These are phyloP conservation scores for Blastocystis sp. DNA, from an alignment of 352 stramenopile genomes.

Conservation along the genomic window DNA sequence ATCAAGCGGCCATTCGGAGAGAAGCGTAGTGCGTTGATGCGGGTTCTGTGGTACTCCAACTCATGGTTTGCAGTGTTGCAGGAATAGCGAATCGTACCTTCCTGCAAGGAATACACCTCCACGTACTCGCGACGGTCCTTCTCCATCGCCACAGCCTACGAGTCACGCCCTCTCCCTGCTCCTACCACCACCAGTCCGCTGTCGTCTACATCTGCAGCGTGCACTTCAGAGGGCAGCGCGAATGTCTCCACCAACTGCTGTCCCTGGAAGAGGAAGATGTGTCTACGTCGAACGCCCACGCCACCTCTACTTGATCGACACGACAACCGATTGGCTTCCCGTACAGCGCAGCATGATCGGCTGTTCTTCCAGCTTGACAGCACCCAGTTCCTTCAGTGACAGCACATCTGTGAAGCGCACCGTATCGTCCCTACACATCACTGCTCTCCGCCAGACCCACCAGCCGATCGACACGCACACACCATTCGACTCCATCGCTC, in stretches of 20 bases:
- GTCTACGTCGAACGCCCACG: neutral
- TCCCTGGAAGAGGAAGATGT: conserved; percentile 72
- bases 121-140: conserved; percentile 31
- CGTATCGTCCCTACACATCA: conserved; percentile 67
- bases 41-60: conserved; percentile 37
- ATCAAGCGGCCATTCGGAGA: conserved; percentile 75
- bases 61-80: conserved; percentile 13
- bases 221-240: conserved; percentile 65
- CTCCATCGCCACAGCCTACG: conserved; percentile 19
- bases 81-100: neutral
- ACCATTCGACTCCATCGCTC: conserved; percentile 68
- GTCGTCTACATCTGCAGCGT: conserved; percentile 7
- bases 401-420: conserved; percentile 68
- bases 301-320: neutral
- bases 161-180: neutral
- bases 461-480: conserved; percentile 76
- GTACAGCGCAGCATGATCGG: conserved; percentile 67
- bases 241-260: conserved; percentile 72
- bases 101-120: conserved; percentile 7
- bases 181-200: neutral
- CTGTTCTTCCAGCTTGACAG: conserved; percentile 66
- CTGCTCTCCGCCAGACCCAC: conserved; percentile 68
- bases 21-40: conserved; percentile 74
- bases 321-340: conserved; percentile 74
- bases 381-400: conserved; percentile 71